These are phyloP conservation scores for Monosiga brevicollis DNA, from an alignment of 78 protist genomes.

Conservation along the genomic window DNA sequence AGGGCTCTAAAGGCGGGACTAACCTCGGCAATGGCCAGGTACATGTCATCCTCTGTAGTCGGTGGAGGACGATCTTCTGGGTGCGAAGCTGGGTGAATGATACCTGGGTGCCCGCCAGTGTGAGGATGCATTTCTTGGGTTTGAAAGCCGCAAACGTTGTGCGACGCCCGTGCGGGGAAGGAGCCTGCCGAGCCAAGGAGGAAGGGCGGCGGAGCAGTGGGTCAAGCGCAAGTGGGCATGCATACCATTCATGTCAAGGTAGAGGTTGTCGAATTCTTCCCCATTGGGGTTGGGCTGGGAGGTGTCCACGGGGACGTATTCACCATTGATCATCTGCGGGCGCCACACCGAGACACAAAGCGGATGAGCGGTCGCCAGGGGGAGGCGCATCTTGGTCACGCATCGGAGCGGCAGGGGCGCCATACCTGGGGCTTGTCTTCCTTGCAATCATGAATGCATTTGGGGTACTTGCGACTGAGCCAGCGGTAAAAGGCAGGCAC, in stretches of 20 bases:
- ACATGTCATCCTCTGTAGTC: neutral
- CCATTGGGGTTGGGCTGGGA: neutral
- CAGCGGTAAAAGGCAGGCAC: neutral
- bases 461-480: neutral
- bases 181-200: no score
- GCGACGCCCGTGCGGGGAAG: no score
- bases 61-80: slow-evolving; percentile 52
- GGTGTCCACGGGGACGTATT: neutral
- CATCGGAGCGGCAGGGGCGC: neutral
- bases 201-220: no score
- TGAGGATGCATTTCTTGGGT: no score
- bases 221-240: no score
- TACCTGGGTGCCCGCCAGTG: no score
- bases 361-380: neutral
- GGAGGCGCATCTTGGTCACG: neutral
- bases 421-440: neutral
- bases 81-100: slow-evolving; percentile 95
- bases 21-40: slow-evolving; percentile 33
- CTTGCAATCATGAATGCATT: neutral
- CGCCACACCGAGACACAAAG: neutral
- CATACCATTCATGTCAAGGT: slow-evolving; percentile 99
- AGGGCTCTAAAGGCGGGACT: neutral
- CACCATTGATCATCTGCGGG: neutral
- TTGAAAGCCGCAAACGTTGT: no score
- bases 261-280: slow-evolving; percentile 77